Evolutionary conservation across 805 yeast genomes (phyloP).

Genomic region (Saccharomycopsis guyanensis): DNA sequence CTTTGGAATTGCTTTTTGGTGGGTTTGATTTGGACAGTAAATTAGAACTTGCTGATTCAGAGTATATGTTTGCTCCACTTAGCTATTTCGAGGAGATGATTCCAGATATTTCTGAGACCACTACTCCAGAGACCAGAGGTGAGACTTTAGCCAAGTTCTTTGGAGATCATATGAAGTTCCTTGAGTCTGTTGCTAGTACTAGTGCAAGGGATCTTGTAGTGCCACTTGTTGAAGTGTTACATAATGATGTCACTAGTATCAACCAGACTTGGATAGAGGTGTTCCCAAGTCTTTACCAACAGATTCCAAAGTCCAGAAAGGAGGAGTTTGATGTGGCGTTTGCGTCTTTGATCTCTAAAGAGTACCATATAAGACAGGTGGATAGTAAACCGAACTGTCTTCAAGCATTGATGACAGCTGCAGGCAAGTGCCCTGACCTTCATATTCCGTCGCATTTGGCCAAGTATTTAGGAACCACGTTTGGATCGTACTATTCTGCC

Average conservation of each 20-base stretch:
- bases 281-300: slow-evolving; percentile 72
- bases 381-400: slow-evolving; percentile 83
- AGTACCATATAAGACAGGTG: slow-evolving; percentile 83
- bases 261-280: slow-evolving; percentile 76
- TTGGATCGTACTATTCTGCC: slow-evolving; percentile 87
- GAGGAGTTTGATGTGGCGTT: slow-evolving; percentile 77
- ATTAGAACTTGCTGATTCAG: slow-evolving; percentile 39
- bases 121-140: slow-evolving; percentile 20
- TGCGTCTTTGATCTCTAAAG: slow-evolving; percentile 76
- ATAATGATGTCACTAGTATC: slow-evolving; percentile 71
- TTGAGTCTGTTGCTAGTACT: slow-evolving; percentile 27
- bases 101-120: slow-evolving; percentile 22
- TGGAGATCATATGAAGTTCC: slow-evolving; percentile 29
- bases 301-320: slow-evolving; percentile 72
- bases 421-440: slow-evolving; percentile 58
- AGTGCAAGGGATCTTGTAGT: slow-evolving; percentile 53
- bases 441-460: slow-evolving; percentile 91
- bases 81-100: slow-evolving; percentile 27
- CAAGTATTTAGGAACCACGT: slow-evolving; percentile 80
- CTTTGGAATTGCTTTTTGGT: slow-evolving; percentile 77
- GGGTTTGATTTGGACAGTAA: slow-evolving; percentile 50
- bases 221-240: slow-evolving; percentile 76
- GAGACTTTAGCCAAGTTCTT: slow-evolving; percentile 28
- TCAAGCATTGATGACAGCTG: slow-evolving; percentile 75
- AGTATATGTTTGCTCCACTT: slow-evolving; percentile 48